These are phyloP conservation scores for Alternaria tenuissima DNA, from an alignment of 2,329 filamentous ascomycete species.

Conservation along the genomic window DNA sequence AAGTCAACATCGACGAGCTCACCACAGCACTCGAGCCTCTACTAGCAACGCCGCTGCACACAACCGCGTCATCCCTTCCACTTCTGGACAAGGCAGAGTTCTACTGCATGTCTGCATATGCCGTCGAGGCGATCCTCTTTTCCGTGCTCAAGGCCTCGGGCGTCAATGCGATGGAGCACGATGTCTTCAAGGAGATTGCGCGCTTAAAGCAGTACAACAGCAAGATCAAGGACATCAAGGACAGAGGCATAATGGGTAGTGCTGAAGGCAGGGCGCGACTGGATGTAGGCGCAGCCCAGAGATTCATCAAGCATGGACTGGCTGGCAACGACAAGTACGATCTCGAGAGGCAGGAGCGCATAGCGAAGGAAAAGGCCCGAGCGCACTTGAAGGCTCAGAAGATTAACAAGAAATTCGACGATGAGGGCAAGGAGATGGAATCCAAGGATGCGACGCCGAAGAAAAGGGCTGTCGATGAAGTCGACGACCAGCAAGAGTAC, in stretches of 20 bases:
- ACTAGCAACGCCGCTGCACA: constrained; percentile 68
- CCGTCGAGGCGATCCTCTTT: constrained; percentile 90
- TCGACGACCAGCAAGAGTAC: constrained; percentile 18
- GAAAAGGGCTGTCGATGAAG: constrained; percentile 40
- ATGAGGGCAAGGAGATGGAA: constrained; percentile 32
- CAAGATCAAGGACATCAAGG: constrained; percentile 83
- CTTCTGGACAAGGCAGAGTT: constrained; percentile 96
- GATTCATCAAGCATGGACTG: constrained; percentile 84
- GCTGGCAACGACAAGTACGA: constrained; percentile 60
- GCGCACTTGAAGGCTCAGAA: constrained; percentile 33
- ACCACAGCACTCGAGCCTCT: constrained; percentile 79
- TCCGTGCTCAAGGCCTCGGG: constrained; percentile 81
- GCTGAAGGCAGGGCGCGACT: constrained; percentile 57
- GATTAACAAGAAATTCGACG: constrained; percentile 41
- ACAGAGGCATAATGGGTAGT: constrained; percentile 51
- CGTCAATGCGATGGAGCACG: constrained; percentile 80
- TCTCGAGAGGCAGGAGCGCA: constrained; percentile 48
- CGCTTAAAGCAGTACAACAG: constrained; percentile 90
- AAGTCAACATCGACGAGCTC: constrained; percentile 80
- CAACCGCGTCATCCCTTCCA: constrained; percentile 78
- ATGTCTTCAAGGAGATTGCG: constrained; percentile 84
- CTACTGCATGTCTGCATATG: constrained; percentile 85
- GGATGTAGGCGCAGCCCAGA: constrained; percentile 78
- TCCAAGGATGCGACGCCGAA: constrained; percentile 24
- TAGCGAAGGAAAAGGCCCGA: constrained; percentile 46